Base-by-base conservation (phyloP, 2,329 filamentous ascomycete species). In the Beauveria medogensis region DNA sequence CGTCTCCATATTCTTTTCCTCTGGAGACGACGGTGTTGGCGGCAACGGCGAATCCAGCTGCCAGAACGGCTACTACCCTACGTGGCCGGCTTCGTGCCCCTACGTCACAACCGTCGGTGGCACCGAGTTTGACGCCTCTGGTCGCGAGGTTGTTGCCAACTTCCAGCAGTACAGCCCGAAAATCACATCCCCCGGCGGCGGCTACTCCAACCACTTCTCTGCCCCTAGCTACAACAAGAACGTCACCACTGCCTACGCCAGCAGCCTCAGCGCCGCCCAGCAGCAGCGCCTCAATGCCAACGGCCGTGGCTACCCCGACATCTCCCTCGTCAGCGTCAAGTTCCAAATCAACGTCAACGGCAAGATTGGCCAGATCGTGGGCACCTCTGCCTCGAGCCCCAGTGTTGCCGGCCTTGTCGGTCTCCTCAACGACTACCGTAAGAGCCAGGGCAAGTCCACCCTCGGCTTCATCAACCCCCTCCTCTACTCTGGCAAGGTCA, bases 21-120 rank as follows among this genome's bases (percentile, higher is more conserved):
- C 67, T 2, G 67, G 67, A 0, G 67, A 68, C 18, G 24, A 63
- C 14, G 67, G 67, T 1, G 66, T 68, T 6, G 65, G 65, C 7
- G 63, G 65, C 50, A 68, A 67, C 16, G 65, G 65, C 34, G 66
- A 68, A 56, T 10, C 53, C 20, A 59, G 40, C 55, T 64, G 63
- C 62, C 24, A 50, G 53, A 20, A 55, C 37, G 62, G 63, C 34
- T 69, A 72, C 61, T 73, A 69, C 37, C 77, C 68, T 74, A 78
- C 68, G 64, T 74, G 18, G 71, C 73, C 58, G 70, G 79, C 22
- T 56, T 64, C 37, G 75, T 82, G 68, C 76, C 65, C 81, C 71
- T 24, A 78, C 66, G 69, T 83, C 22, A 82, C 79, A 0, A 74
- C 77, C 3, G 80, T 83, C 1, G 81, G 81, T 24, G 81, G 80